phyloP scores from a whole-genome alignment of 805 yeast genomes.

The Yueomyces sinensis region DNA sequence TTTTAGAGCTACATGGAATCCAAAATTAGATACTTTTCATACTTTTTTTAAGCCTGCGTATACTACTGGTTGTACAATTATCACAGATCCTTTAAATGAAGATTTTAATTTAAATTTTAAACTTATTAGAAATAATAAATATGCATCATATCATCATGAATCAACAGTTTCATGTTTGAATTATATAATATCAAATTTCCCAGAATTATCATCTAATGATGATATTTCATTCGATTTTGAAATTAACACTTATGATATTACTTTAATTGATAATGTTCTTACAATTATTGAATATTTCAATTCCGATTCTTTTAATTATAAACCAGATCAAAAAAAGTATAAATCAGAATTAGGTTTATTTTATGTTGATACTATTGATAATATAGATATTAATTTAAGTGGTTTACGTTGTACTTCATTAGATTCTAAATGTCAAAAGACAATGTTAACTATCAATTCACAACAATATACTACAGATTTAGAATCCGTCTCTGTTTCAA shows the following conservation, averaged over 20 bases:
- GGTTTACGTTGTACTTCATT: conserved; percentile 15
- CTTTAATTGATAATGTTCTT: conserved; percentile 1
- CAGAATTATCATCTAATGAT: no score
- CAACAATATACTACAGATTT: conserved; percentile 3
- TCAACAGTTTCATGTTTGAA: no score
- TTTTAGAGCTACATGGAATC: not conserved
- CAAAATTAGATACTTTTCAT: no score
- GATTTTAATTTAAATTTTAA: no score
- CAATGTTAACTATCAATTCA: conserved; percentile 12
- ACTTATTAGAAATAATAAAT: no score
- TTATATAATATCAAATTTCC: not conserved
- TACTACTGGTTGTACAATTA: not conserved
- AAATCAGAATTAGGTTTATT: conserved; percentile 19
- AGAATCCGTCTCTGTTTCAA: conserved; percentile 2
- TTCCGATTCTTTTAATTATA: conserved; percentile 2
- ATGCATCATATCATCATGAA: not conserved
- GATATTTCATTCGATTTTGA: no score
- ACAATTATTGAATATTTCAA: conserved; percentile 13
- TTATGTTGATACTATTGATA: conserved; percentile 13
- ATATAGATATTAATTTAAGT: conserved; percentile 11
- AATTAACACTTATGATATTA: conserved; percentile 15
- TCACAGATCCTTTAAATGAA: no score
- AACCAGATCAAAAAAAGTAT: conserved; percentile 2
- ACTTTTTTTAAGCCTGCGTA: not conserved
- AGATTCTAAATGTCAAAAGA: conserved; percentile 18